phyloP scores from a whole-genome alignment of 1,284 basidiomycete genomes.

The Ganoderma sinense region DNA sequence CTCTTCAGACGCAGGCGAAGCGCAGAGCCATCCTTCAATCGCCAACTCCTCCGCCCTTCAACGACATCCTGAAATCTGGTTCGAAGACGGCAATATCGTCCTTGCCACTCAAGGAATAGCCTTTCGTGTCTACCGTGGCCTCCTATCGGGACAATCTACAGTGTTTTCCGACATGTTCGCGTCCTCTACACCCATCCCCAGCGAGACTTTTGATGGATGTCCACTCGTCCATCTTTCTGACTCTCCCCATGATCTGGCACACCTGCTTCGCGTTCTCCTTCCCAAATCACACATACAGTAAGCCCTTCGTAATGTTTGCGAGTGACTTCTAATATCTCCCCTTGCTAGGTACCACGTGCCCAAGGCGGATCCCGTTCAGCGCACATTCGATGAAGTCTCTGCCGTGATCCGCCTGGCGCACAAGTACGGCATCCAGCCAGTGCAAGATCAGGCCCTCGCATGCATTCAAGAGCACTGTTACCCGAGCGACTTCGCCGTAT shows the following conservation, averaged over 20 bases:
- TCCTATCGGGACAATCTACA: slow-evolving; percentile 28
- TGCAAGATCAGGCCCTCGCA: not conserved
- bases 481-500: not conserved
- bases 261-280: slow-evolving; percentile 11
- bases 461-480: not conserved
- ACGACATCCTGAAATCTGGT: slow-evolving; percentile 15
- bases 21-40: not conserved
- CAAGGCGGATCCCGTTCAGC: not conserved
- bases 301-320: too few relatives aligned
- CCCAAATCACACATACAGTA: not conserved
- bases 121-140: slow-evolving; percentile 27
- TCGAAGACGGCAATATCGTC: slow-evolving; percentile 32
- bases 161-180: slow-evolving; percentile 31
- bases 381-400: not conserved
- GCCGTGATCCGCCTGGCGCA: not conserved
- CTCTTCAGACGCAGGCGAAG: not conserved
- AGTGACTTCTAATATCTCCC: not conserved
- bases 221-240: slow-evolving; percentile 25
- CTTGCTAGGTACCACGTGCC: not conserved
- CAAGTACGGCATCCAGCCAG: not conserved
- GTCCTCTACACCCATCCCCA: slow-evolving; percentile 19
- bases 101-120: slow-evolving; percentile 18
- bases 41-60: not conserved
- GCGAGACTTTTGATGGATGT: slow-evolving; percentile 19
- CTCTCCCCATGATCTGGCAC: slow-evolving; percentile 12